These are phyloP conservation scores for Nicotiana attenuata DNA, from an alignment of 257 asterid species.

Conservation along the genomic window DNA sequence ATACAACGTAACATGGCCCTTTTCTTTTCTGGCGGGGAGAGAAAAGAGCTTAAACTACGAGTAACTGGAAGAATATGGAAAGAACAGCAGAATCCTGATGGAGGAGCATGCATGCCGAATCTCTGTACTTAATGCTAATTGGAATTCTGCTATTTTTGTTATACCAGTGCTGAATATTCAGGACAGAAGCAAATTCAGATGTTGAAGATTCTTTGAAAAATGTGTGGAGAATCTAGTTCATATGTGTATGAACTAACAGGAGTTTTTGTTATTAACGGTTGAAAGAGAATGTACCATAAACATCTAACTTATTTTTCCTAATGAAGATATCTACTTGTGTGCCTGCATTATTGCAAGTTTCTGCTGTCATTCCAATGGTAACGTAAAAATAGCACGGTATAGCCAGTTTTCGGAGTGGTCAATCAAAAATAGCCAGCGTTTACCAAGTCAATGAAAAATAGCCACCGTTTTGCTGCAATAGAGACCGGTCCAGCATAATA, in stretches of 20 bases:
- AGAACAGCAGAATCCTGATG: slow-evolving; percentile 18
- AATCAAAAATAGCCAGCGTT: too few relatives aligned
- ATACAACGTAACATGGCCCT: slow-evolving; percentile 24
- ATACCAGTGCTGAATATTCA: background rate
- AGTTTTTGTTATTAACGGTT: background rate
- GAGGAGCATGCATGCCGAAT: slow-evolving; percentile 18
- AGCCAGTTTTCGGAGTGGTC: too few relatives aligned
- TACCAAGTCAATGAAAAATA: too few relatives aligned
- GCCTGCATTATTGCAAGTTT: background rate
- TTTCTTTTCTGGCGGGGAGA: slow-evolving; percentile 20
- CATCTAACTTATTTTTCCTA: background rate
- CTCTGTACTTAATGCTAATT: slow-evolving; percentile 14
- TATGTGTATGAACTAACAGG: background rate
- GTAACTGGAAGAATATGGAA: slow-evolving; percentile 20
- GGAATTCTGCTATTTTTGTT: background rate
- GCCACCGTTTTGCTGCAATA: too few relatives aligned
- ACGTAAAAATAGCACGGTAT: too few relatives aligned
- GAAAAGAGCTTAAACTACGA: slow-evolving; percentile 20
- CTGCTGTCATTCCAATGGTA: background rate
- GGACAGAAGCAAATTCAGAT: background rate
- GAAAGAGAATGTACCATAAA: slow-evolving; percentile 7
- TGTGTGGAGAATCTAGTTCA: background rate
- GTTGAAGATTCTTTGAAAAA: background rate
- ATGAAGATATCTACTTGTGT: background rate
- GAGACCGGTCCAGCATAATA: too few relatives aligned